Evolutionary conservation across 2,329 filamentous ascomycete genomes (phyloP).

Genomic region (Pseudocercospora fijiensis): DNA sequence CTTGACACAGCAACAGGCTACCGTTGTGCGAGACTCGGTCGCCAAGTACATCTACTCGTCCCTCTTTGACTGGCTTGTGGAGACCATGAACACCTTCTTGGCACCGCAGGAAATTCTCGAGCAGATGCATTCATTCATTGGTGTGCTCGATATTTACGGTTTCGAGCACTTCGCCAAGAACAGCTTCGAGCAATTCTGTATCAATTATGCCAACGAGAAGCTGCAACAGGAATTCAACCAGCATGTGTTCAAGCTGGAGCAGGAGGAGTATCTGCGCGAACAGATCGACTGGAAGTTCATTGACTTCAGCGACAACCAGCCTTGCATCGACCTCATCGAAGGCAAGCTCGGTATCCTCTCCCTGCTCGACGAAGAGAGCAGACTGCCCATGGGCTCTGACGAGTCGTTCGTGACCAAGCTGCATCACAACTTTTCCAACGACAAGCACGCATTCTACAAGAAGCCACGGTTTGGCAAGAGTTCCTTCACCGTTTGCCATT

Average conservation of each 20-base stretch:
- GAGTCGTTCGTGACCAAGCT: conserved; percentile 96
- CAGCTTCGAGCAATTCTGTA: conserved; percentile 99
- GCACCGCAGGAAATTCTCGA: conserved; percentile 84
- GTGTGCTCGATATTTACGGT: conserved; percentile 97
- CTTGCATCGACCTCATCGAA: conserved; percentile 97
- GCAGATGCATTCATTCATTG: conserved; percentile 86
- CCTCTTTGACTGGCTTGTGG: conserved; percentile 98
- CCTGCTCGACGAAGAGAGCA: conserved; percentile 91
- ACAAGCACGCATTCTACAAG: conserved; percentile 97
- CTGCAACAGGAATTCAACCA: conserved; percentile 99
- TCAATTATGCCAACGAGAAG: conserved; percentile 99
- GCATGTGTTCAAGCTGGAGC: conserved; percentile 98
- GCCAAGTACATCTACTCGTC: conserved; percentile 99
- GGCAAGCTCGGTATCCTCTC: conserved; percentile 92
- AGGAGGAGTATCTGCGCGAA: conserved; percentile 94
- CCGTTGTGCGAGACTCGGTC: conserved; percentile 93
- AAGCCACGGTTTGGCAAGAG: conserved; percentile 98
- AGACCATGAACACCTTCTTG: conserved; percentile 87
- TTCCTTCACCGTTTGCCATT: conserved; percentile 96
- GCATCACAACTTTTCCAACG: conserved; percentile 84
- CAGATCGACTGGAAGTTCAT: conserved; percentile 99
- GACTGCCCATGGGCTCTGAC: conserved; percentile 94
- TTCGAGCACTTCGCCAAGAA: conserved; percentile 99
- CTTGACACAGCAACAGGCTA: conserved; percentile 85
- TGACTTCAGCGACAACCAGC: conserved; percentile 98